These are phyloP conservation scores for Cercospora janseana DNA, from an alignment of 2,329 filamentous ascomycete species.

Conservation along the genomic window DNA sequence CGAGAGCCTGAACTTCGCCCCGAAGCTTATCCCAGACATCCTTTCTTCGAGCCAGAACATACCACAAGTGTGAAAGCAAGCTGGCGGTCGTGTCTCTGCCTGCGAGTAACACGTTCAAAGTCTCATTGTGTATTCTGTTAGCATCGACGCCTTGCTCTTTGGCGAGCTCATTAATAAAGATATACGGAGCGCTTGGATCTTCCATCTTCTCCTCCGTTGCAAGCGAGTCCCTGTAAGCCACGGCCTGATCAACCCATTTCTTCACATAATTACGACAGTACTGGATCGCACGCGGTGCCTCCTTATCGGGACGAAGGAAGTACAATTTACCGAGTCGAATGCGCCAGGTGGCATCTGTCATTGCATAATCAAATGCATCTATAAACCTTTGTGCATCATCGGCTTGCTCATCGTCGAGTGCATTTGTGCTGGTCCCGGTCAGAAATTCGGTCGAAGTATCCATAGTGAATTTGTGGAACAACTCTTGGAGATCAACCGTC, in stretches of 20 bases:
- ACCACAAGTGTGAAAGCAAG: slow-evolving; percentile 45
- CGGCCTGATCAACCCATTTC: slow-evolving; percentile 21
- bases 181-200: slow-evolving; percentile 20
- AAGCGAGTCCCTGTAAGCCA: slow-evolving; percentile 14
- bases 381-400: slow-evolving; percentile 17
- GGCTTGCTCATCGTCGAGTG: slow-evolving; percentile 19
- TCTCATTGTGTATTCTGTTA: slow-evolving; percentile 42
- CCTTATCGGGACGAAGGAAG: slow-evolving; percentile 9
- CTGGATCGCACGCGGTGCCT: slow-evolving; percentile 18
- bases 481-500: slow-evolving; percentile 58
- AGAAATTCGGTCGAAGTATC: slow-evolving; percentile 66
- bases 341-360: slow-evolving; percentile 6
- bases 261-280: slow-evolving; percentile 13
- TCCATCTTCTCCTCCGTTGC: slow-evolving; percentile 16
- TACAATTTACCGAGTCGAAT: slow-evolving; percentile 16
- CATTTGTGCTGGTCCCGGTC: slow-evolving; percentile 51
- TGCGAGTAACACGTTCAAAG: slow-evolving; percentile 51
- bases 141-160: slow-evolving; percentile 45
- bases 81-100: slow-evolving; percentile 54
- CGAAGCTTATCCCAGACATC: slow-evolving; percentile 27
- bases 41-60: slow-evolving; percentile 28
- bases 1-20: slow-evolving; percentile 26
- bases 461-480: slow-evolving; percentile 64
- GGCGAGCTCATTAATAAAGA: slow-evolving; percentile 59
- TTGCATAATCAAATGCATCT: slow-evolving; percentile 20